Evolutionary conservation across 805 yeast genomes (phyloP).

Genomic region (Yamadazyma insecticola): DNA sequence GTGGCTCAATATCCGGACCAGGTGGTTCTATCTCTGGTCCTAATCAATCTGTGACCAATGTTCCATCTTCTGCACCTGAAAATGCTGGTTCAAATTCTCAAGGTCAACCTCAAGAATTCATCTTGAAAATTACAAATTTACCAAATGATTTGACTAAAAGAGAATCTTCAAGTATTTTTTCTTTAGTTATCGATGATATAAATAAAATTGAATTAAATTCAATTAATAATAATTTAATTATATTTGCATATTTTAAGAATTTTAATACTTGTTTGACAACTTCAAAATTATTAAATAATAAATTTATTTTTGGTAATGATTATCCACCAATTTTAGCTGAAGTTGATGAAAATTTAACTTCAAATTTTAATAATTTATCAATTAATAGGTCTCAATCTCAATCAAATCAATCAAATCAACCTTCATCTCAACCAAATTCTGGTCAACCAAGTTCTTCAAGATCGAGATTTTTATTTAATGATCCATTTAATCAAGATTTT

Average conservation of each 20-base stretch:
- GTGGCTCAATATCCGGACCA: neutral
- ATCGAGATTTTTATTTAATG: conserved; percentile 67
- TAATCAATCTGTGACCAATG: no score
- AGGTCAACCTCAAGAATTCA: conserved; percentile 3
- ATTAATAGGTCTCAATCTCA: conserved; percentile 5
- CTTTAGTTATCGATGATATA: conserved; percentile 62
- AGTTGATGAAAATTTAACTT: conserved; percentile 11
- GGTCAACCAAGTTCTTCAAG: conserved; percentile 27
- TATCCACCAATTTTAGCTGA: conserved; percentile 35
- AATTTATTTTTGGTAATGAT: conserved; percentile 33
- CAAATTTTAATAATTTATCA: conserved; percentile 7
- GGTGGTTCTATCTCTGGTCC: no score
- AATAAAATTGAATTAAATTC: conserved; percentile 44
- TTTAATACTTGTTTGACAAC: conserved; percentile 38
- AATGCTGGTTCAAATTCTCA: no score
- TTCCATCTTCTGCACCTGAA: no score
- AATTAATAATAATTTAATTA: conserved; percentile 12
- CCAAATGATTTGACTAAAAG: conserved; percentile 62
- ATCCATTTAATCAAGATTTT: conserved; percentile 42
- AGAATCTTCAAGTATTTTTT: conserved; percentile 64
- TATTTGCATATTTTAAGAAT: conserved; percentile 33
- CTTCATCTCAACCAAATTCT: conserved; percentile 6
- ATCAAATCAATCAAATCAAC: neutral
- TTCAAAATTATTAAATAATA: conserved; percentile 36
- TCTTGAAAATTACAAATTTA: conserved; percentile 42